Conservation (phyloP, 441 rosid species). For the Erodium moschatum region DNA sequence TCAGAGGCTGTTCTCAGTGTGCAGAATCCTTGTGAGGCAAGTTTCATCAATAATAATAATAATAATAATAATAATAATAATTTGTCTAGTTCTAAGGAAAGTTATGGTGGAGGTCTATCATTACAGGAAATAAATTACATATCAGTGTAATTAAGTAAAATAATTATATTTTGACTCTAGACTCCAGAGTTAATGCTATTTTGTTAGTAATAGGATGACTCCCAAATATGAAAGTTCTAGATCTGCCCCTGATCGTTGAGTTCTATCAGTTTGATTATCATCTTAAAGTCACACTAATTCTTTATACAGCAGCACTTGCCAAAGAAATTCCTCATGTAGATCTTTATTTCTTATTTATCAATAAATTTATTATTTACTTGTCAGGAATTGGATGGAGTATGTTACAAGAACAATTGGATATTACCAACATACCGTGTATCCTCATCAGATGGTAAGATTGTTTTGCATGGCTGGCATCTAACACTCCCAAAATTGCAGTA, state of each 20-base stretch:
- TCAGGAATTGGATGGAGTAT: constrained; percentile 63
- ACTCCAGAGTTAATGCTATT: background rate
- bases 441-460: constrained; percentile 44
- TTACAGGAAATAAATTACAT: background rate
- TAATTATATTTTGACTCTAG: background rate
- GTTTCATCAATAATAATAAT: constrained; percentile 16
- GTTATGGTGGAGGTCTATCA: background rate
- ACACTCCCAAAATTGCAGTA: background rate
- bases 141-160: background rate
- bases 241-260: background rate
- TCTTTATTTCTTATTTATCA: background rate
- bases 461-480: background rate
- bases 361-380: constrained; percentile 11
- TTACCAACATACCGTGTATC: constrained; percentile 47
- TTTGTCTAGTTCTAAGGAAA: background rate
- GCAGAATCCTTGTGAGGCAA: constrained; percentile 52
- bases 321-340: background rate
- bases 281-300: background rate
- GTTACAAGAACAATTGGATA: constrained; percentile 48
- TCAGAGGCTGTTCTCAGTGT: constrained; percentile 24
- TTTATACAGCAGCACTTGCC: constrained; percentile 2
- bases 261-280: background rate
- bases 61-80: background rate
- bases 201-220: background rate
- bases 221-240: background rate